These are phyloP conservation scores for Colletotrichum gloeosporioides DNA, from an alignment of 2,329 filamentous ascomycete species.

Conservation along the genomic window DNA sequence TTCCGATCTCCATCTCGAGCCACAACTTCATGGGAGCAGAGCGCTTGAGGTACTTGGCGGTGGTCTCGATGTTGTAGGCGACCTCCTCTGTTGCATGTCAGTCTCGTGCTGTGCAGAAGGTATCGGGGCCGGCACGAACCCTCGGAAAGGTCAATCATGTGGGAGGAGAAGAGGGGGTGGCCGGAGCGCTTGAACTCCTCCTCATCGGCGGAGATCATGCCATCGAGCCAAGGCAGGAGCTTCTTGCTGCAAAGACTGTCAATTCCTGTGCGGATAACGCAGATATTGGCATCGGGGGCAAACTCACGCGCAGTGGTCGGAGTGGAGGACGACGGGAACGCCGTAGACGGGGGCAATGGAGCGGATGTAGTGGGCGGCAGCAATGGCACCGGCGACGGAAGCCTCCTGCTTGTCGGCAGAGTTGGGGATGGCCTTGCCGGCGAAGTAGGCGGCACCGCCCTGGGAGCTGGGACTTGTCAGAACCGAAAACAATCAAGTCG, in stretches of 20 bases:
- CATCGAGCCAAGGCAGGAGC: slow-evolving; percentile 96
- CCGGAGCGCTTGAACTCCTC: slow-evolving; percentile 91
- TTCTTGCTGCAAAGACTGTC: slow-evolving; percentile 68
- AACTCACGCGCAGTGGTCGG: slow-evolving; percentile 84
- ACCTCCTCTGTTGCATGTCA: slow-evolving; percentile 60
- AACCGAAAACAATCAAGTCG: neutral
- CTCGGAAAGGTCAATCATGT: slow-evolving; percentile 99
- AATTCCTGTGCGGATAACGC: neutral
- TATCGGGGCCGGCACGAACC: slow-evolving; percentile 35
- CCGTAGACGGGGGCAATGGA: slow-evolving; percentile 86
- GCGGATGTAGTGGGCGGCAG: slow-evolving; percentile 93
- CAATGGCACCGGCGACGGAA: slow-evolving; percentile 86
- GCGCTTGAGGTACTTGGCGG: slow-evolving; percentile 91
- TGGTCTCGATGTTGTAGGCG: slow-evolving; percentile 90
- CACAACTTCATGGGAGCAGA: slow-evolving; percentile 97
- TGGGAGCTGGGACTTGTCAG: slow-evolving; percentile 60
- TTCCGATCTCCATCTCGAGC: slow-evolving; percentile 87
- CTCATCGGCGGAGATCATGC: slow-evolving; percentile 95
- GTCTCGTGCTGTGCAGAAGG: neutral
- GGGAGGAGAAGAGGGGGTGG: slow-evolving; percentile 91
- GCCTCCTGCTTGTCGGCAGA: slow-evolving; percentile 75
- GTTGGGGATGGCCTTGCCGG: slow-evolving; percentile 87
- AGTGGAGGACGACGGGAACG: slow-evolving; percentile 91
- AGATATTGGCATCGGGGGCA: neutral
- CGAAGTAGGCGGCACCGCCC: slow-evolving; percentile 92